Evolutionary conservation across 2,329 filamentous ascomycete genomes (phyloP).

Genomic region (Plectosphaerella cucumerina): DNA sequence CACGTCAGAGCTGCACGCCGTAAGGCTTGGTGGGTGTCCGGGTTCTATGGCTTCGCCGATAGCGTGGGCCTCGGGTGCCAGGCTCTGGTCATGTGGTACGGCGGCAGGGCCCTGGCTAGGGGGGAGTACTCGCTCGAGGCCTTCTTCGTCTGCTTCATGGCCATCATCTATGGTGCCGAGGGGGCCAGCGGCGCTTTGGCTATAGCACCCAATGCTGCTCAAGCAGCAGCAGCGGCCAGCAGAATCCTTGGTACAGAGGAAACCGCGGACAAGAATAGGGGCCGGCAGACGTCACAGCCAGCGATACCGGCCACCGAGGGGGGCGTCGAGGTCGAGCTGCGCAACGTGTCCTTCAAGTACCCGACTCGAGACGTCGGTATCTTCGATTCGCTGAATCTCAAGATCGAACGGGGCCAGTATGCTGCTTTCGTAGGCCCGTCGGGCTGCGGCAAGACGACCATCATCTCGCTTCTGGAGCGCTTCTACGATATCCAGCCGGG

Average conservation of each 20-base stretch:
- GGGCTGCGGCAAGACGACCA: constrained; percentile 47
- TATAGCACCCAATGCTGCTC: constrained; percentile 6
- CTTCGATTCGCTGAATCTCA: constrained; percentile 17
- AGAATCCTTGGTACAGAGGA: constrained; percentile 5
- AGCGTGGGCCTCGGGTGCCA: constrained; percentile 31
- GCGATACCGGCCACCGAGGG: constrained; percentile 7
- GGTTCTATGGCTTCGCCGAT: constrained; percentile 30
- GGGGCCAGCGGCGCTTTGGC: constrained; percentile 21
- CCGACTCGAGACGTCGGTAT: constrained; percentile 17
- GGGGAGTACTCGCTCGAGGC: constrained; percentile 30
- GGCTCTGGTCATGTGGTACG: constrained; percentile 55
- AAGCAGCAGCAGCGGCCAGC: constrained; percentile 1
- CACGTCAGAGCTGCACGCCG: constrained; percentile 26
- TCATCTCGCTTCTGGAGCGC: constrained; percentile 48
- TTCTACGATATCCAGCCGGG: constrained; percentile 49
- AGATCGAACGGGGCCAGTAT: constrained; percentile 34
- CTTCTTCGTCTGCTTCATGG: constrained; percentile 52
- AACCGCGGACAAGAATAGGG: neutral
- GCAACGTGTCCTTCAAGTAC: constrained; percentile 16
- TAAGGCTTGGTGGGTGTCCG: constrained; percentile 25
- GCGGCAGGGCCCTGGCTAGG: constrained; percentile 15
- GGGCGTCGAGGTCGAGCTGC: constrained; percentile 13
- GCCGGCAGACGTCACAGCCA: neutral
- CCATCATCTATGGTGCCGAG: constrained; percentile 48
- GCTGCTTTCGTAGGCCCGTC: constrained; percentile 40